Evolutionary conservation across 2,329 filamentous ascomycete species (phyloP), one percentile per base, ranked within the genome.

Genomic region (Xylariaceae sp.): DNA sequence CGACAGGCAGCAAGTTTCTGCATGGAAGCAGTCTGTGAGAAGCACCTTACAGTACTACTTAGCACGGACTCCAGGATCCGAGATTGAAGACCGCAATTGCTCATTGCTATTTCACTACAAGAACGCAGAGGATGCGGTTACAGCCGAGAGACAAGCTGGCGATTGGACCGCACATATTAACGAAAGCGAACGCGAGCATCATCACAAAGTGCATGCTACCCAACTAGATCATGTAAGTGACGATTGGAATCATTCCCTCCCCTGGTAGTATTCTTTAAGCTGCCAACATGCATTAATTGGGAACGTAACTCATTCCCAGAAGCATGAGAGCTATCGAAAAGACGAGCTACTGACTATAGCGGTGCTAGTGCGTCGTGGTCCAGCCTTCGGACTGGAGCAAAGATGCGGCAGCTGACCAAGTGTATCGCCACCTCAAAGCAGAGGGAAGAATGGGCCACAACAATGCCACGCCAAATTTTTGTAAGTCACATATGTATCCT

Each of bases 141-240:
- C 80, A 20, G 91, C 91, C 0, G 76, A 79, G 47, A 83, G 89
- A 17, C 86, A 91, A 58, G 92, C 90, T 0, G 86, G 85, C 17
- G 92, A 97, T 63, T 95, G 90, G 60, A 89, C 89, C 0, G 91
- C 88, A 51, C 91, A 96, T 59, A 93, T 97, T 73, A 97, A 97
- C 62, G 91, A 95, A 61, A 87, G 89, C 0, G 95, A 90, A 63
- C 85, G 89, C 62, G 80, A 78, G 44, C n/a, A n/a, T n/a, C n/a
- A n/a, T n/a, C 88, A 94, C 66, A 79, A 83, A 23, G 86, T 97
- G 4, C 88, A 90, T 41, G 92, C 92, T 5, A 80, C 95, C 16
- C 85, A 87, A 2, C 73, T 88, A 12, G 87, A 93, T 45, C 82
- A 88, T 23, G n/a, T n/a, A n/a, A n/a, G n/a, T n/a, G n/a, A n/a